Evolutionary conservation across 352 stramenopile species (phyloP), one percentile per base, ranked within the genome.

Genomic region (Phytophthora syringae): DNA sequence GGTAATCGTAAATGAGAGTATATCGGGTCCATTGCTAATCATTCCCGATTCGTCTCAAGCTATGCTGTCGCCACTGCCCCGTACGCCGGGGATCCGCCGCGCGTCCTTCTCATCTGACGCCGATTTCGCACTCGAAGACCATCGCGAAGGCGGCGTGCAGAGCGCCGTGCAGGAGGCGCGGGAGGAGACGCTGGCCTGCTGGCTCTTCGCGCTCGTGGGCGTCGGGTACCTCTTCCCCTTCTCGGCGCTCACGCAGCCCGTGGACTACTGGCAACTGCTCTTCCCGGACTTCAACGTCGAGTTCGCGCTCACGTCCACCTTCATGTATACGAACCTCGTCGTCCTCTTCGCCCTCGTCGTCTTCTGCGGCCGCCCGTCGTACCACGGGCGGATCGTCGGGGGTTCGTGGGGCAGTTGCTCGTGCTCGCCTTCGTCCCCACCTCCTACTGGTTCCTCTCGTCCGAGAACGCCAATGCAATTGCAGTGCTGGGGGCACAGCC

Each of bases 281-380:
- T 95, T 94, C 58, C 88, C 88, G 3, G 82, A 94, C 70, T 93
- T 78, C 67, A 95, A 93, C 70, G 92, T 95, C 52, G 88, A 95
- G 67, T 95, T 94, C 57, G 77, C 78, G 25, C 79, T 95, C 60
- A 94, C 87, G 13, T 93, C 81, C 39, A 80, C 77, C 27, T 95
- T 92, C 69, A 92, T 94, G 84, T 92, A 92, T 67, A 90, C 85
- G 9, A 95, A 95, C 59, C 55, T 94, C 7, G 54, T 68, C n/a
- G 82, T 88, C 53, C 64, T 95, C 12, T 76, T 42, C 30, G 42
- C 89, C 39, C 80, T 95, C 62, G 85, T 95, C 39, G 59, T 90
- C 37, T 76, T 84, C 24, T 84, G 68, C 34, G 67, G 73, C 51
- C 77, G 79, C 44, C 87, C 82, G 15, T 90, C 60, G 77, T 92